Percentiles rank a stretch among this genome's conserved stretches.
Conservation (phyloP, 2,329 filamentous ascomycete genomes). For the Penicillium verrucosum region DNA sequence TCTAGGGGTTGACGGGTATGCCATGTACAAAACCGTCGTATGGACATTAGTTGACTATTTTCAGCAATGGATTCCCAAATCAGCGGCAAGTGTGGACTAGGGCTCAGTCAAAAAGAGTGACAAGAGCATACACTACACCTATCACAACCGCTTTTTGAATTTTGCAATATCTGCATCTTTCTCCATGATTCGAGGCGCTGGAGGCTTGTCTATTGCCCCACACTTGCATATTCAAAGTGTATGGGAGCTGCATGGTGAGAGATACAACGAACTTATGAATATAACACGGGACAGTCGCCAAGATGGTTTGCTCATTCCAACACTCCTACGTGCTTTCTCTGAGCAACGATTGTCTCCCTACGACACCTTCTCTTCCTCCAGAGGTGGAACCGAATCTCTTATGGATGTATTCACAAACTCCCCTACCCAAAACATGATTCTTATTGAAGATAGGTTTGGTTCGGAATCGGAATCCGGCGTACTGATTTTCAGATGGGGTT, state of each 20-base stretch:
- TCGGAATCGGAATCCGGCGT: too few relatives aligned
- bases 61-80: background rate
- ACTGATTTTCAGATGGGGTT: background rate
- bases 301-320: background rate
- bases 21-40: background rate
- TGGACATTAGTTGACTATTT: background rate
- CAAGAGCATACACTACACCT: slow-evolving; percentile 2
- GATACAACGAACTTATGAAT: background rate
- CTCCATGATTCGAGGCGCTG: slow-evolving; percentile 2
- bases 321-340: background rate
- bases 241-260: background rate
- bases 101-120: background rate
- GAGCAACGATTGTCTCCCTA: background rate
- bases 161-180: slow-evolving; percentile 7
- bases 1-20: background rate
- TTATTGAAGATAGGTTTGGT: background rate
- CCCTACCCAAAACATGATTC: background rate
- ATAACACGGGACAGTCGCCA: accelerated
- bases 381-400: background rate
- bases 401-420: background rate
- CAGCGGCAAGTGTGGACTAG: background rate
- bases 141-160: slow-evolving; percentile 5
- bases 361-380: background rate
- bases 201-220: slow-evolving; percentile 10
- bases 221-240: background rate